These are phyloP conservation scores for Saturnispora serradocipensis DNA, from an alignment of 805 yeast species.

Conservation along the genomic window DNA sequence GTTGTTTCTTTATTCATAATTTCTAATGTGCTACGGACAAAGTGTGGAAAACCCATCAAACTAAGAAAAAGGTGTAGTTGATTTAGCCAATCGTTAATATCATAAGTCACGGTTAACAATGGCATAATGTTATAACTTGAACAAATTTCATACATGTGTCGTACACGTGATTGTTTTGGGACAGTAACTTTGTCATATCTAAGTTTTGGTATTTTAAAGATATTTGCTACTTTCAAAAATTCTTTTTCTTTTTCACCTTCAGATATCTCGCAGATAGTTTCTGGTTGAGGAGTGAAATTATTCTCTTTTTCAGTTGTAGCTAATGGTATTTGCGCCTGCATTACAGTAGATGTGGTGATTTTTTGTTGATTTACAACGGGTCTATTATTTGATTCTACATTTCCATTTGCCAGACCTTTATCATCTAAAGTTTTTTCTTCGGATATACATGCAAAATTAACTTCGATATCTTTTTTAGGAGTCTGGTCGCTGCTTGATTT, in stretches of 20 bases:
- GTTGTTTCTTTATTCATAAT: neutral
- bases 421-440: neutral
- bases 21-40: neutral
- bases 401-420: neutral
- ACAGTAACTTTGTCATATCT: too few relatives aligned
- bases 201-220: neutral
- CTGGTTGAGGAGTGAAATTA: neutral
- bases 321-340: neutral
- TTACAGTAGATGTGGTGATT: neutral
- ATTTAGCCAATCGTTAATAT: constrained; percentile 1
- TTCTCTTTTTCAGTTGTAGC: neutral
- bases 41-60: neutral
- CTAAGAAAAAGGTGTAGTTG: neutral
- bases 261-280: neutral
- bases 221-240: neutral
- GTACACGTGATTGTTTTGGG: neutral
- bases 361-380: neutral
- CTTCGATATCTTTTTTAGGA: neutral
- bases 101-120: neutral
- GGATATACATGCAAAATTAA: neutral
- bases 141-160: neutral
- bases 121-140: neutral
- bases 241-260: neutral
- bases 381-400: neutral
- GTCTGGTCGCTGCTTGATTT: neutral